phyloP scores from a whole-genome alignment of 257 asterid genomes.

The Solanum dulcamara region DNA sequence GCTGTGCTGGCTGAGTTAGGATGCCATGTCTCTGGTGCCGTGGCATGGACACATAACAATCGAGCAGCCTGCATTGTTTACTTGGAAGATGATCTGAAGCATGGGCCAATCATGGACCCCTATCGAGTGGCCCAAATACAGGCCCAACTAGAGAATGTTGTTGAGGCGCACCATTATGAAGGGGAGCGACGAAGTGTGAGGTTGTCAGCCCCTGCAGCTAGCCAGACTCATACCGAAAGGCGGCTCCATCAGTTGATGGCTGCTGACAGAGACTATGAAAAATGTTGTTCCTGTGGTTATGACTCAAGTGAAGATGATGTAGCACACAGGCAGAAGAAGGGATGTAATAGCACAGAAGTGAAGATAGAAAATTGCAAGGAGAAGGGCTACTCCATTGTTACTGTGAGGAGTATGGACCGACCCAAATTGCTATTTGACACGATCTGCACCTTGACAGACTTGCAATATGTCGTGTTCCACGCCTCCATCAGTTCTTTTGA shows the following conservation, averaged over 20 bases:
- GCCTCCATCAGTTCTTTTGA: constrained; percentile 69
- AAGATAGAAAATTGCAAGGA: constrained; percentile 41
- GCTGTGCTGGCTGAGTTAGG: constrained; percentile 71
- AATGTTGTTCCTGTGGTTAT: constrained; percentile 42
- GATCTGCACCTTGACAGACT: constrained; percentile 60
- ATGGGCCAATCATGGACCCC: constrained; percentile 35
- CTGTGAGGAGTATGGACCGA: constrained; percentile 56
- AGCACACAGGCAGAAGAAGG: constrained; percentile 11
- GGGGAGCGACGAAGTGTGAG: constrained; percentile 54
- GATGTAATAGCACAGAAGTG: constrained; percentile 47
- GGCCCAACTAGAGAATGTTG: constrained; percentile 61
- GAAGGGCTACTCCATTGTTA: constrained; percentile 47
- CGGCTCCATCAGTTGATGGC: constrained; percentile 95
- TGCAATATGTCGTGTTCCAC: constrained; percentile 57
- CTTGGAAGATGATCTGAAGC: constrained; percentile 31
- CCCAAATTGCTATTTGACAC: constrained; percentile 76
- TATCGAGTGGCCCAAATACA: constrained; percentile 49
- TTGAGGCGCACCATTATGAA: constrained; percentile 60
- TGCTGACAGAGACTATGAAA: constrained; percentile 62
- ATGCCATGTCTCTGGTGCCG: constrained; percentile 63
- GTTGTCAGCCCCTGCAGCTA: constrained; percentile 33
- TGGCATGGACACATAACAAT: constrained; percentile 80
- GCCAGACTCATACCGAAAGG: constrained; percentile 69
- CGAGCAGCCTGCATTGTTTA: constrained; percentile 66
- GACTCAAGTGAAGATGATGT: constrained; percentile 27